Base-by-base conservation (phyloP, 192 early-diverging fungal genomes). In the Coemansia sp. region DNA sequence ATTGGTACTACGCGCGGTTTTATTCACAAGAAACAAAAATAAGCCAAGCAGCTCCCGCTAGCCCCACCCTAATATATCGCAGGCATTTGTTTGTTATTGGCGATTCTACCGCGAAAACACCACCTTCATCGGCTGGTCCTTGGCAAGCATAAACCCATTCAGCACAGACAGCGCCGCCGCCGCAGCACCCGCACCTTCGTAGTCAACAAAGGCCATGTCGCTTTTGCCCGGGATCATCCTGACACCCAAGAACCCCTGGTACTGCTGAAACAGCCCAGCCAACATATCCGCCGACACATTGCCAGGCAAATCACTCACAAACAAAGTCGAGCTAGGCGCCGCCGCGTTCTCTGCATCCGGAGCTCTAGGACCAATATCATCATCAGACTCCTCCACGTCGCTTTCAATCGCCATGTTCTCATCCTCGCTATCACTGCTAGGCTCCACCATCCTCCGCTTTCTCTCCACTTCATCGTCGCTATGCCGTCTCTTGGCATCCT, bases 151-250 rank as follows among this genome's bases (percentile, higher is more conserved):
- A 18, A 77, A 77, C 9, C 74, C 74, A 33, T 70, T 48, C 0
- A 77, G 63, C 3, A 77, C 68, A 20, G 43, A 40, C 15, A 62
- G 63, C 14, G 74, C 74, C 4, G 67, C 62, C 0, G 63, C 27
- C 2, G 74, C 74, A 13, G 68, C 39, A 2, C 56, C 60, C 13
- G 46, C 27, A 10, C 45, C 54, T 17, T 53, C 55, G 36, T 77
- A 77, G 36, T 77, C 74, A 2, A 77, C 59, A 55, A 77, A 77
- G 1, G 64, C 74, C 40, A 71, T 61, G 9, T 58, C 64, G 45
- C 30, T 26, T 26, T 52, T 61, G 25, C 74, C 74, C 2, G 62
- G 43, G 14, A 67, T 41, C 29, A 27, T 46, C 18, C 74, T 58
- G 6, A 77, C 63, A n/a, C 64, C 63, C 26, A 28, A 54, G 44